phyloP scores from a whole-genome alignment of 805 yeast genomes.

The Yamadazyma nakazawae region DNA sequence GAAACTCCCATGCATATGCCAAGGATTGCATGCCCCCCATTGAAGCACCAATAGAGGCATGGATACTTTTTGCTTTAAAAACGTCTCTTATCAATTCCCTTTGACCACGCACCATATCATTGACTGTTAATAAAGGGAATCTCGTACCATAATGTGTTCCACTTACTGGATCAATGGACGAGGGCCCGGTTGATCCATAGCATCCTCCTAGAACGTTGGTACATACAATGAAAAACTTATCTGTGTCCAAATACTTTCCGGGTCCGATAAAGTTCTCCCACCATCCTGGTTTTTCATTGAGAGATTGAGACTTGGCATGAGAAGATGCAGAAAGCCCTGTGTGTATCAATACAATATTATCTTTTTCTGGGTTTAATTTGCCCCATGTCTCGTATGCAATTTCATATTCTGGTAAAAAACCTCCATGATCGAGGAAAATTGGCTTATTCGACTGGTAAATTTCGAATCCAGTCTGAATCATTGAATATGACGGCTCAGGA shows the following conservation, averaged over 20 bases:
- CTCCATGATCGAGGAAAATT: slow-evolving; percentile 78
- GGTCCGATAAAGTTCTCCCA: slow-evolving; percentile 95
- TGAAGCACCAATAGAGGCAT: slow-evolving; percentile 84
- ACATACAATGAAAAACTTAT: slow-evolving; percentile 78
- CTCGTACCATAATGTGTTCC: slow-evolving; percentile 72
- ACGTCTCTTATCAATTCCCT: slow-evolving; percentile 59
- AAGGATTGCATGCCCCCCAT: slow-evolving; percentile 99
- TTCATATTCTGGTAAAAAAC: slow-evolving; percentile 65
- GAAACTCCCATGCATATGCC: slow-evolving; percentile 82
- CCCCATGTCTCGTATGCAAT: slow-evolving; percentile 98
- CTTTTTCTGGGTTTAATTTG: slow-evolving; percentile 51
- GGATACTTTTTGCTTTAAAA: slow-evolving; percentile 60
- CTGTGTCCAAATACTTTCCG: slow-evolving; percentile 72
- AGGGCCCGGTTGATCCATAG: slow-evolving; percentile 93
- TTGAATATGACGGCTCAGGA: slow-evolving; percentile 83
- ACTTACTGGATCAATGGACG: slow-evolving; percentile 71
- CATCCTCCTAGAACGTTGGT: slow-evolving; percentile 94
- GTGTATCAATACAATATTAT: slow-evolving; percentile 77
- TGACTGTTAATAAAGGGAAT: slow-evolving; percentile 80
- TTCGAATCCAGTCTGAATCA: slow-evolving; percentile 65
- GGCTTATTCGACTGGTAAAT: slow-evolving; percentile 54
- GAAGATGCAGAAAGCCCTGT: slow-evolving; percentile 93
- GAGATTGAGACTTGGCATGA: slow-evolving; percentile 79
- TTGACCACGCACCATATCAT: slow-evolving; percentile 92
- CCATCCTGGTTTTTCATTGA: slow-evolving; percentile 80